Evolutionary conservation across 352 stramenopile species (phyloP).

Genomic region (Aphanomyces euteiches): DNA sequence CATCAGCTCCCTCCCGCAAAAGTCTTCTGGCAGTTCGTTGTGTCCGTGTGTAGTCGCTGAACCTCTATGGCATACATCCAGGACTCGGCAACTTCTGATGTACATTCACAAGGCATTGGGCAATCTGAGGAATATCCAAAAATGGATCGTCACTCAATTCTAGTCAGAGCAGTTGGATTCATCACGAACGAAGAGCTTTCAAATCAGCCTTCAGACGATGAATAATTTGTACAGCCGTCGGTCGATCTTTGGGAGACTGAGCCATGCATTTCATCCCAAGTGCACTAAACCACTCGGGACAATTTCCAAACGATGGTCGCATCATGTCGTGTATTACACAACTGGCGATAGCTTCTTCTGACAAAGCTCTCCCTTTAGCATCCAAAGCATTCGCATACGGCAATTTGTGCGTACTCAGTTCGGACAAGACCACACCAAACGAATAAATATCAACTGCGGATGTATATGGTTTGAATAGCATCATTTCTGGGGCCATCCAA

Average conservation of each 20-base stretch:
- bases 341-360: neutral
- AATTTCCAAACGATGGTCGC: neutral
- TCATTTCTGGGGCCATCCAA: constrained; percentile 25
- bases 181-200: no score
- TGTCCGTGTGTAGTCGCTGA: no score
- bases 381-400: neutral
- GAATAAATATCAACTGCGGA: constrained; percentile 14
- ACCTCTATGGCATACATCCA: no score
- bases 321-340: neutral
- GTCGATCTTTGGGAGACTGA: neutral
- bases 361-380: neutral
- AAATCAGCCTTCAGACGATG: neutral
- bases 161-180: no score
- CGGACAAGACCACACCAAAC: constrained; percentile 13
- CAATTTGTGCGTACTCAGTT: constrained; percentile 6
- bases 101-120: no score
- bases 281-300: neutral
- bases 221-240: neutral
- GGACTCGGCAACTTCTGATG: no score
- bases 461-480: constrained; percentile 7
- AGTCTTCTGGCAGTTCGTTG: no score
- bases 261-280: neutral
- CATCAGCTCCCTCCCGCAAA: no score
- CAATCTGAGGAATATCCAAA: no score
- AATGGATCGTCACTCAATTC: no score